Base-by-base conservation (phyloP, 2,329 filamentous ascomycete genomes). In the Paracamarosporium sp. region DNA sequence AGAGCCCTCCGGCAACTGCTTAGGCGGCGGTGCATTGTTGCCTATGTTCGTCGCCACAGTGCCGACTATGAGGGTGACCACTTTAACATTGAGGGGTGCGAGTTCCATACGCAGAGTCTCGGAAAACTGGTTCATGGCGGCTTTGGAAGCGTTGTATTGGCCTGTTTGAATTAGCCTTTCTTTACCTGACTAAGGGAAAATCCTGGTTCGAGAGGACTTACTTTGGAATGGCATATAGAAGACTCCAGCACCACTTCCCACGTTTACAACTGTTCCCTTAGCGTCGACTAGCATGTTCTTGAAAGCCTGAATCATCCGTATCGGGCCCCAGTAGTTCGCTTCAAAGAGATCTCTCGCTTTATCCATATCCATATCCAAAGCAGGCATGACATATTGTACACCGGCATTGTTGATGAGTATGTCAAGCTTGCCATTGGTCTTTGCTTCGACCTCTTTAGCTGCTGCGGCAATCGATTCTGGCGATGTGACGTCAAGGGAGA, bases 381-480 rank as follows among this genome's bases (percentile, higher is more conserved):
- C 58, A 1, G 79, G 80, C 55, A 68, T 68, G 9, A 68, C 60
- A n/a, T 69, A 70, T n/a, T 61, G 64, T 1, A 53, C 46, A 2
- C 76, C 80, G 12, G 80, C 77, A 53, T 82, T 83, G 65, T 82
- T 82, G 54, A 82, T 40, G 0, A 78, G 55, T 6, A 69, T 57
- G 40, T 68, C 63, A 1, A 68, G 53, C n/a, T 33, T 57, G 3
- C 62, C 59, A 15, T 55, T 50, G 7, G 59, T 63, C 6, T 22
- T 17, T 11, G 44, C 51, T 2, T 17, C 40, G 0, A 64, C 60
- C 17, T 20, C n/a, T 12, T 50, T 40, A 0, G 48, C 55, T 1
- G 59, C 59, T 12, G 51, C 41, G 12, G 33, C 33, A 28, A 68
- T 62, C 3, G 53, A 51, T 2, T 24, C 24, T 6, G 55, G 28